Evolutionary conservation across 176 grass and related monocot genomes (phyloP).

Genomic region (Lolium multiflorum): DNA sequence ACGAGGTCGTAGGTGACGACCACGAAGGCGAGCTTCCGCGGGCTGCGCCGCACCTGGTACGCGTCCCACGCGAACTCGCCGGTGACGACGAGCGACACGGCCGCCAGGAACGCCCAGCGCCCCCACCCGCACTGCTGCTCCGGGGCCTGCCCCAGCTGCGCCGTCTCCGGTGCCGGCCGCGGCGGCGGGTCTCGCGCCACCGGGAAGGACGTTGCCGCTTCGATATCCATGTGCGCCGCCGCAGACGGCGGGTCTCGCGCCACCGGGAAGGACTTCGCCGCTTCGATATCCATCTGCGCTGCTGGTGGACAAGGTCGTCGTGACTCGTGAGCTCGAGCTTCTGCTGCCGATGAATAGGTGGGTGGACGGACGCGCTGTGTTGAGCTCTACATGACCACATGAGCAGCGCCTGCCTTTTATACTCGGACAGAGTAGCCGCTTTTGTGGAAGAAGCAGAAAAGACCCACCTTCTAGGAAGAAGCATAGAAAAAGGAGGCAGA

Average conservation of each 20-base stretch:
- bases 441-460: background rate
- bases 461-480: too few species aligned
- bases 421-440: background rate
- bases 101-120: background rate
- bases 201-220: background rate
- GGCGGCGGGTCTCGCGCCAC: background rate
- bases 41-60: conserved; percentile 14
- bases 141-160: background rate
- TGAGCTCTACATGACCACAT: background rate
- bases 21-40: conserved; percentile 19
- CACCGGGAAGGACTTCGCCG: background rate
- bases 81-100: background rate
- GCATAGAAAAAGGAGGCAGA: background rate
- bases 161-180: background rate
- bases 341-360: background rate
- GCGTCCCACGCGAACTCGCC: conserved; percentile 9
- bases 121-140: background rate
- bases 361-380: background rate
- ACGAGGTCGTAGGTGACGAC: conserved; percentile 27
- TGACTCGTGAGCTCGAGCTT: background rate
- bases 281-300: background rate
- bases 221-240: too few species aligned
- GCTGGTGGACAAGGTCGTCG: background rate
- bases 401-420: background rate
- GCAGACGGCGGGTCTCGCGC: too few species aligned